Percentiles rank a stretch among this genome's conserved stretches.
These are phyloP conservation scores for Ogataea pignaliae DNA, from an alignment of 805 yeast genomes.

Conservation along the genomic window DNA sequence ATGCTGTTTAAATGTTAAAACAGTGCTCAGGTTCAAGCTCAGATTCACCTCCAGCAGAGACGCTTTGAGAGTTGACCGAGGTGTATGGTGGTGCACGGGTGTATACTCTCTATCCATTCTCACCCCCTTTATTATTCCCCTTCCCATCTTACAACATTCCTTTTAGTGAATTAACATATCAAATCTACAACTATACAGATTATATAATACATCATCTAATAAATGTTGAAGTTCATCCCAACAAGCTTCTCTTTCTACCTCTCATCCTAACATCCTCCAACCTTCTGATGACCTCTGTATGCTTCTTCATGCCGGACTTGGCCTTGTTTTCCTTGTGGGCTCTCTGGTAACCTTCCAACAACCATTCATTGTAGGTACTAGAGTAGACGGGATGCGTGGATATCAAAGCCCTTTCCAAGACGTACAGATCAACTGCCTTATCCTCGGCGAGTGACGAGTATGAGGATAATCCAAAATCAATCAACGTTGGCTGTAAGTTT, in stretches of 20 bases:
- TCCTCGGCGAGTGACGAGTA: slow-evolving; percentile 77
- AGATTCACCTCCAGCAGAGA: too few relatives aligned
- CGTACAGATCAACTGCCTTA: slow-evolving; percentile 95
- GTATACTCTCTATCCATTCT: too few relatives aligned
- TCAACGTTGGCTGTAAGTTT: slow-evolving; percentile 49
- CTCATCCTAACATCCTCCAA: slow-evolving; percentile 83
- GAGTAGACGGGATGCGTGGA: slow-evolving; percentile 86
- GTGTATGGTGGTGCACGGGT: too few relatives aligned
- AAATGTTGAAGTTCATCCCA: slow-evolving; percentile 44
- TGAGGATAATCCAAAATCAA: slow-evolving; percentile 89
- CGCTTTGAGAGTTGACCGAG: too few relatives aligned
- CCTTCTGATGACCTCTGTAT: slow-evolving; percentile 53
- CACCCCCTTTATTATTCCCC: too few relatives aligned
- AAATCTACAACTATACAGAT: too few relatives aligned
- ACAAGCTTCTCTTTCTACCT: slow-evolving; percentile 93
- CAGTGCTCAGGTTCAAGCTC: too few relatives aligned
- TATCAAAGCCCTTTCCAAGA: slow-evolving; percentile 82
- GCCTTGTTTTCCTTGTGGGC: slow-evolving; percentile 32
- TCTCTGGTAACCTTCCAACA: slow-evolving; percentile 62
- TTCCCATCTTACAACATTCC: too few relatives aligned
- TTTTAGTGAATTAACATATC: too few relatives aligned
- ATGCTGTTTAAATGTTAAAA: too few relatives aligned
- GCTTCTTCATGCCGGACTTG: slow-evolving; percentile 36
- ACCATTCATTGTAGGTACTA: slow-evolving; percentile 58
- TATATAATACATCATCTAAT: neutral